Conservation (phyloP, 139 green algal genomes). For the Picochlorum sp. region DNA sequence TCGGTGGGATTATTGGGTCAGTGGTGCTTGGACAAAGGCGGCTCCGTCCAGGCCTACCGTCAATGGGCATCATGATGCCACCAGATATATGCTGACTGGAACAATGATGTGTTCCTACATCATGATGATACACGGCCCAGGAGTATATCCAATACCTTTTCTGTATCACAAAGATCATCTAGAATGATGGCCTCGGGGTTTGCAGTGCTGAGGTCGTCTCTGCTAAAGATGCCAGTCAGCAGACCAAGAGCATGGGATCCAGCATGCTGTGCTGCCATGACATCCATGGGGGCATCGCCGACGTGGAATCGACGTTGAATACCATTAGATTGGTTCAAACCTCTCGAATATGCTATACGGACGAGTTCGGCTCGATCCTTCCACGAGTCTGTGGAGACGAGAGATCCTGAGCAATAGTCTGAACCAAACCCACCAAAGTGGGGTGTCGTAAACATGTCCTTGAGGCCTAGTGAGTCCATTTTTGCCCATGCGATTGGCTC, state of each 20-base stretch:
- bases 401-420: conserved; percentile 41
- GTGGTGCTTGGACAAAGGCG: background rate
- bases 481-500: conserved; percentile 83
- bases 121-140: too few relatives aligned
- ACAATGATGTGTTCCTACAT: too few relatives aligned
- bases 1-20: too few relatives aligned
- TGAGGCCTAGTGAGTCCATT: conserved; percentile 65
- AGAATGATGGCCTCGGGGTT: conserved; percentile 21
- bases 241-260: conserved; percentile 59
- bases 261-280: conserved; percentile 58
- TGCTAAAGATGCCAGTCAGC: conserved; percentile 63
- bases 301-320: conserved; percentile 46
- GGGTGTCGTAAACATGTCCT: conserved; percentile 60
- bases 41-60: background rate
- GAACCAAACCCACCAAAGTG: conserved; percentile 84
- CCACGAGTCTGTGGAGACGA: conserved; percentile 59
- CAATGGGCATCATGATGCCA: background rate
- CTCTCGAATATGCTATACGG: conserved; percentile 45
- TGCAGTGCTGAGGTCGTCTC: conserved; percentile 33
- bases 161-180: conserved; percentile 16
- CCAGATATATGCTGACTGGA: too few relatives aligned
- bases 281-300: conserved; percentile 75
- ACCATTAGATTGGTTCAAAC: background rate
- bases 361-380: conserved; percentile 77
- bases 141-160: conserved; percentile 5